Base-by-base conservation (phyloP, 352 stramenopile genomes). In the Pythium coloratum region DNA sequence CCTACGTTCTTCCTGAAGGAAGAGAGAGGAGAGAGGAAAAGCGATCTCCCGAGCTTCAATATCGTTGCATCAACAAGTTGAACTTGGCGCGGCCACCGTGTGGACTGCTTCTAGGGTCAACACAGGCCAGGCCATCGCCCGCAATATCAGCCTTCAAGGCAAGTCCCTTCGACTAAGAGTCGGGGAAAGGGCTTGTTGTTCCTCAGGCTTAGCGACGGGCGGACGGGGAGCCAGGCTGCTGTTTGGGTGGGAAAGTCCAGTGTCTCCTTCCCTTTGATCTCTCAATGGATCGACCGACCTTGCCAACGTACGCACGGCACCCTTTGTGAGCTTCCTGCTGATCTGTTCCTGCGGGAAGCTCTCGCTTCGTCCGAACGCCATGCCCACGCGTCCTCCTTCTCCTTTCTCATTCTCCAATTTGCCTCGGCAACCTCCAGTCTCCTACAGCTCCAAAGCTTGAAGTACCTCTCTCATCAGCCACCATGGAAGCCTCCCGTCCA, bases 21-120 rank as follows among this genome's bases (percentile, higher is more conserved):
- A 34, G 18, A 34, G 12, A 33, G 20, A 24, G 20, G 20, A 24
- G 20, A 24, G 20, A 24, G 20, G 20, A 6, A 6, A 57, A 57
- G 28, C 50, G 50, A 34, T 57, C 32, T 26, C 32, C 50, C 54
- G 14, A 59, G 28, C n/a, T 46, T 46, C 54, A 46, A 53, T 10
- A 53, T 53, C 46, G 46, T 53, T 53, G 46, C 54, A 59, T 59
- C 54, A 67, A 38, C 59, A 14, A 40, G 44, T 61, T 32, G 51
- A 56, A 40, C 51, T 57, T 42, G 14, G 16, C 30, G 18, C 20
- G 18, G 26, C 26, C 30, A 28, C 18, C 30, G 53, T 59, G 20
- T 8, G 5, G n/a, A 34, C n/a, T 38, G 28, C 28, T 59, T 44
- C 53, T 28, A 38, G 50, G 50, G 24, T 38, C 50, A 56, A 50